phyloP scores from a whole-genome alignment of 2,329 filamentous ascomycete species.

The Fusarium sp. region DNA sequence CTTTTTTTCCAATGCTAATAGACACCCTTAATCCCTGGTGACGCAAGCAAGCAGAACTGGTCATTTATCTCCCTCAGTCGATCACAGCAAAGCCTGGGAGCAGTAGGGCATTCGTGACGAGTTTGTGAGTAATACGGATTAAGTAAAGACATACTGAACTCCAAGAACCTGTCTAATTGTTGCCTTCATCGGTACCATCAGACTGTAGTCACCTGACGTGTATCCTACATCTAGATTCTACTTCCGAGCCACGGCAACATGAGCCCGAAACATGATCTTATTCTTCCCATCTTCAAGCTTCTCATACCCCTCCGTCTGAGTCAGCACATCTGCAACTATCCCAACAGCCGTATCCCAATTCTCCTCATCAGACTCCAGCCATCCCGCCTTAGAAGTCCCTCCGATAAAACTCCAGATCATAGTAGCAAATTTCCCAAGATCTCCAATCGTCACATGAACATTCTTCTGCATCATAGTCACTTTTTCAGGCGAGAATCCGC shows the following conservation, averaged over 20 bases:
- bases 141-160: neutral
- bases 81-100: constrained; percentile 17
- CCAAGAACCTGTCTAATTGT: fast-evolving
- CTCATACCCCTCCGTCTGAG: neutral
- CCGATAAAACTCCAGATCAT: constrained; percentile 27
- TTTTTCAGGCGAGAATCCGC: fast-evolving
- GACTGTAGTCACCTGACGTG: neutral
- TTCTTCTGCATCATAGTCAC: fast-evolving
- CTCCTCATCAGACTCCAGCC: constrained; percentile 14
- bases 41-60: constrained; percentile 23
- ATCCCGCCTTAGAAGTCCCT: neutral
- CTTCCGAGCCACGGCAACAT: neutral
- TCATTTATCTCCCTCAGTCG: constrained; percentile 12
- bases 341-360: constrained; percentile 4
- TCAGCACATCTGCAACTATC: neutral
- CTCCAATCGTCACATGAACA: neutral
- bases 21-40: neutral
- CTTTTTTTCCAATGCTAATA: fast-evolving
- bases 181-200: fast-evolving
- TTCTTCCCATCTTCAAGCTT: neutral
- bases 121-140: constrained; percentile 4
- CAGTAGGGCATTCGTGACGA: constrained; percentile 6
- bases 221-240: neutral
- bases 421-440: neutral
- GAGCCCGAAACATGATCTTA: neutral